Conservation (phyloP, 2,329 filamentous ascomycete genomes). For the Colletotrichum shisoi region DNA sequence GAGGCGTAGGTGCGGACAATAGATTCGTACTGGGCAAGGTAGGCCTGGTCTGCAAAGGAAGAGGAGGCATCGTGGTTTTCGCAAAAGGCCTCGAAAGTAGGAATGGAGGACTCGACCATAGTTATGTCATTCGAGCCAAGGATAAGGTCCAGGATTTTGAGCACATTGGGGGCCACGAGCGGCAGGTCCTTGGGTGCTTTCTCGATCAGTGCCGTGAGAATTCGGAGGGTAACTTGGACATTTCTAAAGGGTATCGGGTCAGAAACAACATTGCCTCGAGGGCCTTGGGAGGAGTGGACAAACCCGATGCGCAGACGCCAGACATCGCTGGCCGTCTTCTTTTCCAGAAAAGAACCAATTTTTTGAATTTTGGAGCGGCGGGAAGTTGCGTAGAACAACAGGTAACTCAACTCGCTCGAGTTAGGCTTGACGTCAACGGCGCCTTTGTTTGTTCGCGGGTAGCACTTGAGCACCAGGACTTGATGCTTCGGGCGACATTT, state of each 20-base stretch:
- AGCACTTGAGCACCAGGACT: slow-evolving; percentile 94
- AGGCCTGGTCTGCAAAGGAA: slow-evolving; percentile 84
- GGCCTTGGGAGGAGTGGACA: slow-evolving; percentile 42
- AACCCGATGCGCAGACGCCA: slow-evolving; percentile 88
- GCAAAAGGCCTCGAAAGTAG: slow-evolving; percentile 88
- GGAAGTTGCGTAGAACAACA: slow-evolving; percentile 95
- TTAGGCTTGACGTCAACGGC: slow-evolving; percentile 94
- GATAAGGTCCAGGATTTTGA: slow-evolving; percentile 84
- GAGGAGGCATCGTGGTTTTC: slow-evolving; percentile 85
- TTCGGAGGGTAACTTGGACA: slow-evolving; percentile 93
- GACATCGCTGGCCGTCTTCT: slow-evolving; percentile 90
- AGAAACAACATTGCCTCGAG: slow-evolving; percentile 7
- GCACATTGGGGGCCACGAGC: slow-evolving; percentile 83
- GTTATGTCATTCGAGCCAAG: slow-evolving; percentile 86
- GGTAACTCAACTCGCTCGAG: slow-evolving; percentile 93
- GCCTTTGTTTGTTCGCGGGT: slow-evolving; percentile 89
- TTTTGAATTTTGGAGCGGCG: slow-evolving; percentile 95
- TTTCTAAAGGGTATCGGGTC: slow-evolving; percentile 63
- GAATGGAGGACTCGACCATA: slow-evolving; percentile 89
- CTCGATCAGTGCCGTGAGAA: slow-evolving; percentile 88
- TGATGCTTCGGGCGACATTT: slow-evolving; percentile 92
- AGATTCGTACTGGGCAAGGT: slow-evolving; percentile 81
- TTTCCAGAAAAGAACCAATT: slow-evolving; percentile 92
- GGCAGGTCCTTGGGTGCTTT: slow-evolving; percentile 90
- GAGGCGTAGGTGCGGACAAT: slow-evolving; percentile 81